Conservation (phyloP, 2,329 filamentous ascomycete genomes). For the Tolypocladium endophyticum region DNA sequence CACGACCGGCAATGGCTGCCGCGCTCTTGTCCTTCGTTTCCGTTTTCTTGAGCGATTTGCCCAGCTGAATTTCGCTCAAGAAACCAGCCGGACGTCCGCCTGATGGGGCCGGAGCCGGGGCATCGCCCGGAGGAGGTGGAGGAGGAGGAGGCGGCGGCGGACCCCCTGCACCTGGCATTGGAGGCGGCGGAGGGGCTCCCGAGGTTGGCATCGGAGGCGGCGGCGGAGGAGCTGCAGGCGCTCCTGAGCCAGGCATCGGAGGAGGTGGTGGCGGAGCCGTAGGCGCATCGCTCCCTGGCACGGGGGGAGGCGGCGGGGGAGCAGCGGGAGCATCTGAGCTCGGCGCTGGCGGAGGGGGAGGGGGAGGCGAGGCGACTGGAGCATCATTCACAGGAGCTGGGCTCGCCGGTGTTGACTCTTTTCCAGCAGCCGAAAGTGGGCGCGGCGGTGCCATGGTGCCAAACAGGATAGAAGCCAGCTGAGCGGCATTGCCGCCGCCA, state of each 20-base stretch:
- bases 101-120: conserved; percentile 32
- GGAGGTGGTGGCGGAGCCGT: conserved; percentile 15
- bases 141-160: conserved; percentile 34
- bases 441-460: conserved; percentile 93
- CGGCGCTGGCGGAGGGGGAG: conserved; percentile 17
- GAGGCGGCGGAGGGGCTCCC: conserved; percentile 25
- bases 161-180: conserved; percentile 18
- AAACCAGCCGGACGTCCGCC: conserved; percentile 50
- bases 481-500: conserved; percentile 74
- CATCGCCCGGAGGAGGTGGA: conserved; percentile 33
- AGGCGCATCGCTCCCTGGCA: conserved; percentile 14
- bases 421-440: conserved; percentile 72
- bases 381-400: conserved; percentile 28
- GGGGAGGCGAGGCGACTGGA: conserved; percentile 26
- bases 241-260: conserved; percentile 14
- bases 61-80: conserved; percentile 73
- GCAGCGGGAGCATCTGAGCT: conserved; percentile 17
- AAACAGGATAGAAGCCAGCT: conserved; percentile 89
- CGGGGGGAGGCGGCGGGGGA: conserved; percentile 19
- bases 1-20: conserved; percentile 64
- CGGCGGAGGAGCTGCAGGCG: conserved; percentile 17
- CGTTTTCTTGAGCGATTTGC: conserved; percentile 74
- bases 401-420: conserved; percentile 41
- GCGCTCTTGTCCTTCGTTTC: conserved; percentile 78
- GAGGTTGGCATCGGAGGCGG: conserved; percentile 22